These are phyloP conservation scores for Trichoderma asperelloides DNA, from an alignment of 495 filamentous ascomycete species.

Conservation along the genomic window DNA sequence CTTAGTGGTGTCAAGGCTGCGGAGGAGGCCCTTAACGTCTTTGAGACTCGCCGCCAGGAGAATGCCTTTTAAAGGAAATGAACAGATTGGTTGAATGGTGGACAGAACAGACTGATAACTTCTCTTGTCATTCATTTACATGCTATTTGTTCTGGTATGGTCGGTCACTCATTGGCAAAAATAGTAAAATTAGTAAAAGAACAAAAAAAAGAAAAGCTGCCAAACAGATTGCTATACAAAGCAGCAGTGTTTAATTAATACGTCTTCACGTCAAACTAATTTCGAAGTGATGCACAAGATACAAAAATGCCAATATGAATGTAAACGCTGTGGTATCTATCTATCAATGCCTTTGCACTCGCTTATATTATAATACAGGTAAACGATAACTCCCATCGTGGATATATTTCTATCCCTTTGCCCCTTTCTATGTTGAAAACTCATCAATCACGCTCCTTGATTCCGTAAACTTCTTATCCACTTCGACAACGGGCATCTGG, in stretches of 20 bases:
- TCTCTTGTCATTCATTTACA: background rate
- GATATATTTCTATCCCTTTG: background rate
- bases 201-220: background rate
- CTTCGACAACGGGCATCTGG: background rate
- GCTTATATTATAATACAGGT: background rate
- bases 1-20: conserved; percentile 80
- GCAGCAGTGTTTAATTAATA: background rate
- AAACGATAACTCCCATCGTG: background rate
- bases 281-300: background rate
- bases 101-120: background rate
- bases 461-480: background rate
- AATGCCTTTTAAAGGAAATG: background rate
- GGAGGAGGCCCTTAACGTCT: conserved; percentile 69
- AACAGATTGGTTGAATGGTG: background rate
- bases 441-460: background rate
- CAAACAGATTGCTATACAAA: background rate
- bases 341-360: background rate
- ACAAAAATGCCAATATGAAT: background rate
- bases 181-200: background rate
- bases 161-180: conserved; percentile 1
- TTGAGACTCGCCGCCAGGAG: conserved; percentile 56
- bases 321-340: background rate
- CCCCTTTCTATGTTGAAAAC: background rate
- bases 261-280: background rate
- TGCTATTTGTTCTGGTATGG: background rate